phyloP scores from a whole-genome alignment of 352 stramenopile genomes.

The Phytophthora foliorum region DNA sequence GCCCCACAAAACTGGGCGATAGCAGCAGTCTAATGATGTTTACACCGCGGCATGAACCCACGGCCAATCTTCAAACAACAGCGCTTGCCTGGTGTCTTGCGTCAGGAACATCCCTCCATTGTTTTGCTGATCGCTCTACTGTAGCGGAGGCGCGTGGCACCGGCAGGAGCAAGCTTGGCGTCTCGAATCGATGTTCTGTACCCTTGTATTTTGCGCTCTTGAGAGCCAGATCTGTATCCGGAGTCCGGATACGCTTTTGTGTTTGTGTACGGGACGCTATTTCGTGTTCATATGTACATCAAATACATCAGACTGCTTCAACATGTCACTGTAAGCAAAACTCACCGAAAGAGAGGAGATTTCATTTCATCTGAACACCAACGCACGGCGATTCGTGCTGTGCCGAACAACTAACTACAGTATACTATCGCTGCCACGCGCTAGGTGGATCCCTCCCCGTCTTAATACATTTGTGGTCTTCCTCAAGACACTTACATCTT shows the following conservation, averaged over 20 bases:
- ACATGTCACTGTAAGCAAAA: no score
- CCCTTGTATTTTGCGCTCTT: no score
- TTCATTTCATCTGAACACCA: constrained; percentile 17
- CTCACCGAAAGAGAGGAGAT: no score
- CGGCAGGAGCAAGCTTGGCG: no score
- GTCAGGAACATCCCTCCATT: not conserved
- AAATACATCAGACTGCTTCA: not conserved
- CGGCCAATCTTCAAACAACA: not conserved
- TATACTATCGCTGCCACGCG: constrained; percentile 7
- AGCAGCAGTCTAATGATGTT: no score
- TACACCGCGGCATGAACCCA: constrained; percentile 1
- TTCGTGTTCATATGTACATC: no score
- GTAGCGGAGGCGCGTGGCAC: no score
- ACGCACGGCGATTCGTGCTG: not conserved
- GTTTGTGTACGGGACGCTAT: not conserved
- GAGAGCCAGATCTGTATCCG: not conserved
- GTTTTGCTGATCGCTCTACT: not conserved
- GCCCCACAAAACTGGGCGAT: no score
- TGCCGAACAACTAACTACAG: constrained; percentile 14
- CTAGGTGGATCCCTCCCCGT: not conserved
- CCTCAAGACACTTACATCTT: constrained; percentile 56
- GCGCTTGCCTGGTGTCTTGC: not conserved
- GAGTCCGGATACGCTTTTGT: not conserved
- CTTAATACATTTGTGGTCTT: constrained; percentile 48
- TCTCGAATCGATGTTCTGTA: no score